Evolutionary conservation across 441 rosid genomes (phyloP).

Genomic region (Populus hybrid): DNA sequence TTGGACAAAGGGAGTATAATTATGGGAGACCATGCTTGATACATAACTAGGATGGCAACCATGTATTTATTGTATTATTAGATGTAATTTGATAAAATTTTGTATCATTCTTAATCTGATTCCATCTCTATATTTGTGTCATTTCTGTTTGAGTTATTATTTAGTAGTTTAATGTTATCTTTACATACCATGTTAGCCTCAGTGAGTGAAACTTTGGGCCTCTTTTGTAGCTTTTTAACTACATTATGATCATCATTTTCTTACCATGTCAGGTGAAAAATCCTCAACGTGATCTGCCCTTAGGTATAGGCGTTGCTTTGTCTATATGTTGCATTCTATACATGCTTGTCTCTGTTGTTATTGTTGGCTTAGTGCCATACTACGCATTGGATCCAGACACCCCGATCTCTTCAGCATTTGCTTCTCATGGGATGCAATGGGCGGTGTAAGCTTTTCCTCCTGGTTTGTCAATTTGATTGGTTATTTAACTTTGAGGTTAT

Average conservation of each 20-base stretch:
- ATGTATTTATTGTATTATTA: not conserved
- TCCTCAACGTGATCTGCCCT: constrained; percentile 80
- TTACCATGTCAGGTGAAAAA: constrained; percentile 55
- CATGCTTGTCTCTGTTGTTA: constrained; percentile 82
- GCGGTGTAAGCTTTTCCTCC: constrained; percentile 64
- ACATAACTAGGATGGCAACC: not conserved
- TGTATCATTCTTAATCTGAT: not conserved
- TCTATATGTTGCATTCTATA: constrained; percentile 70
- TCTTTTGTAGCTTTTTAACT: not conserved
- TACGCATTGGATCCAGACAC: constrained; percentile 77
- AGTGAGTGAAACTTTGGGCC: not conserved
- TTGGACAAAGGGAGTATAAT: not conserved
- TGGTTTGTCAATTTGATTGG: not conserved
- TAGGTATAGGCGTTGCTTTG: constrained; percentile 77
- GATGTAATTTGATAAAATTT: not conserved
- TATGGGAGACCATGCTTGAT: not conserved
- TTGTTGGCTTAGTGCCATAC: constrained; percentile 88
- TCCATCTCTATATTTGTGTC: not conserved
- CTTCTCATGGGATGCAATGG: constrained; percentile 89
- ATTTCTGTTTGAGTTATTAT: not conserved
- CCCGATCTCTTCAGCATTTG: constrained; percentile 89
- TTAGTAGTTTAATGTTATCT: not conserved
- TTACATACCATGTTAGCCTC: not conserved
- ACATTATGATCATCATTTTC: not conserved
- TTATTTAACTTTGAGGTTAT: not conserved